Base-by-base conservation (phyloP, 2,329 filamentous ascomycete genomes). In the Simplicillium sp. region DNA sequence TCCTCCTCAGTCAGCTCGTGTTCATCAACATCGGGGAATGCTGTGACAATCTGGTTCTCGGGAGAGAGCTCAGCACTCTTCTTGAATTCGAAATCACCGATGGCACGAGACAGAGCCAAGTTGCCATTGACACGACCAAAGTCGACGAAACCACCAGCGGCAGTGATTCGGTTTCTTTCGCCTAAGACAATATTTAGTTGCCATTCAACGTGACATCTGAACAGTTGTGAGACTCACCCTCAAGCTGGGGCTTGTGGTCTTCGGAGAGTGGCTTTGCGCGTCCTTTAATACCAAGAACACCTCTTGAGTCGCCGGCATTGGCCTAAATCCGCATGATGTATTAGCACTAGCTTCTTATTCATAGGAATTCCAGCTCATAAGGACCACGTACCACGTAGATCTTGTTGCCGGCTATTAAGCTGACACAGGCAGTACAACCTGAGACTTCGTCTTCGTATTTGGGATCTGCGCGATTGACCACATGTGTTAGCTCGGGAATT, bases 11-110 rank as follows among this genome's bases (percentile, higher is more conserved):
- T 83, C 49, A 97, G 74, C 39, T 96, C 87, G 61, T 98, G 92
- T 46, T 86, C 77, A 41, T 87, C 87, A 35, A 98, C 88, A 59
- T 98, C 92, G 16, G 92, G 92, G 65, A 83, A 97, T 6, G 92
- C 92, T 13, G 92, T 98, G 34, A 98, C 92, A 50, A 98, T 97
- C 65, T 98, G 92, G 60, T 94, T 87, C 68, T 98, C 92, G n/a
- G 92, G 92, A 3, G 90, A 82, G 37, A 98, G 80, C 58, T 96
- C 89, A 52, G 90, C 86, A 62, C 88, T 95, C 76, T 97, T 97
- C 77, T 98, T 98, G 77, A 98, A 98, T 62, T 98, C 92, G 59
- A 98, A 98, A 64, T 98, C 92, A 53, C 92, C 92, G 63, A 98
- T 96, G 54, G 92, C 92, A 63, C 92, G 85, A 47, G 92, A 98